These are phyloP conservation scores for Tulasnella sp. DNA, from an alignment of 768 basidiomycete genomes.

Conservation along the genomic window DNA sequence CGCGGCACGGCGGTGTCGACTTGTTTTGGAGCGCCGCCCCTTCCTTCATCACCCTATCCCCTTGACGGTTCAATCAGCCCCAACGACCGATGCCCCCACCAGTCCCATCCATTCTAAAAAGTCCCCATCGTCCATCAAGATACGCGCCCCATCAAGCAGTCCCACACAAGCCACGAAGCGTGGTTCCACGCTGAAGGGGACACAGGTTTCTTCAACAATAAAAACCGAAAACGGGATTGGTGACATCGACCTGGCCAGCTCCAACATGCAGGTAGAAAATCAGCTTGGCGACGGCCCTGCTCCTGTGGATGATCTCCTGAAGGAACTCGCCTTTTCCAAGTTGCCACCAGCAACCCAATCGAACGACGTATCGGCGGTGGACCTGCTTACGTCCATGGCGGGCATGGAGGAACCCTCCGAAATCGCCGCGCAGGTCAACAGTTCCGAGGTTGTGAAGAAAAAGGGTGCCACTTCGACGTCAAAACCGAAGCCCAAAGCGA, in stretches of 20 bases:
- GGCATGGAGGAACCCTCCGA: background rate
- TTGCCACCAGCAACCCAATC: background rate
- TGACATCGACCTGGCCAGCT: background rate
- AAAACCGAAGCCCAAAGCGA: background rate
- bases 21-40: constrained; percentile 54
- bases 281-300: background rate
- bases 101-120: constrained; percentile 35
- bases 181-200: background rate
- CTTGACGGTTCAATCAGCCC: constrained; percentile 39
- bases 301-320: background rate
- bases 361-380: background rate
- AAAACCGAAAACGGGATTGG: background rate
- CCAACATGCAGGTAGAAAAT: background rate
- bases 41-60: constrained; percentile 38
- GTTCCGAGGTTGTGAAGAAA: background rate
- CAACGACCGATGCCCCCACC: constrained; percentile 49
- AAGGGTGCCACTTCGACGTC: background rate
- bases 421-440: background rate
- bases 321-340: background rate
- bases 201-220: background rate
- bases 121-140: background rate
- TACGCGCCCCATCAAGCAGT: background rate
- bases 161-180: constrained; percentile 1
- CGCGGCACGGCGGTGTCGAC: constrained; percentile 64
- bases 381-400: background rate